phyloP scores from a whole-genome alignment of 495 filamentous ascomycete species.

The Penicillium samsonianum region DNA sequence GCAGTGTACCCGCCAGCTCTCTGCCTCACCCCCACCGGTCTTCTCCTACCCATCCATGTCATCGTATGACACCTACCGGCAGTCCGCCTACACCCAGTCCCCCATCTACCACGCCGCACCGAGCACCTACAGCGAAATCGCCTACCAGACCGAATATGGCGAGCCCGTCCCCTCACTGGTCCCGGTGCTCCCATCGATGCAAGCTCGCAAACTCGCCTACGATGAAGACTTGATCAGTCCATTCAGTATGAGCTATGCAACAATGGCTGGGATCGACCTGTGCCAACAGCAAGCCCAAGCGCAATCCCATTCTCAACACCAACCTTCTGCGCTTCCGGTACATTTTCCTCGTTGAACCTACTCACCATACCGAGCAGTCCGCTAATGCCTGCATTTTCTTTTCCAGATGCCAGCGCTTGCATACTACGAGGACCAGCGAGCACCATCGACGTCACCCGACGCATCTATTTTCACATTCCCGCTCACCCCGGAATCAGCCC shows the following conservation, averaged over 20 bases:
- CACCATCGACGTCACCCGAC: constrained; percentile 41
- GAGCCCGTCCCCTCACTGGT: constrained; percentile 62
- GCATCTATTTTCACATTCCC: constrained; percentile 40
- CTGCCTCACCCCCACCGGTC: constrained; percentile 69
- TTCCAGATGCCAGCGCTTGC: constrained; percentile 82
- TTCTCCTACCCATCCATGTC: constrained; percentile 73
- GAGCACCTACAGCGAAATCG: constrained; percentile 55
- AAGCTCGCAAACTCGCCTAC: constrained; percentile 37
- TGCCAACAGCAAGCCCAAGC: constrained; percentile 42
- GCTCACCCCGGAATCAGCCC: constrained; percentile 41
- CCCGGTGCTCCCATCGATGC: constrained; percentile 60
- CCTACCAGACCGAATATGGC: constrained; percentile 62
- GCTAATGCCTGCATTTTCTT: constrained; percentile 29
- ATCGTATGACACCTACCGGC: constrained; percentile 65
- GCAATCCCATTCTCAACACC: constrained; percentile 18
- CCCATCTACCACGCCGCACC: constrained; percentile 67
- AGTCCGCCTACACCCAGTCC: constrained; percentile 62
- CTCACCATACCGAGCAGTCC: constrained; percentile 6
- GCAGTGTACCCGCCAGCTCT: constrained; percentile 69
- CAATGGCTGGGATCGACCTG: constrained; percentile 75
- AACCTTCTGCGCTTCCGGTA: constrained; percentile 39
- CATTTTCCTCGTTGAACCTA: constrained; percentile 52
- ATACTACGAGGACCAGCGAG: constrained; percentile 78
- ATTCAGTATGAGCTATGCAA: constrained; percentile 74
- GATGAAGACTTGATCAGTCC: constrained; percentile 71